Evolutionary conservation across 228 moss, liverwort and hornwort species (phyloP), one percentile per base, ranked within the genome.

Genomic region (Sphagnum magellanicum): DNA sequence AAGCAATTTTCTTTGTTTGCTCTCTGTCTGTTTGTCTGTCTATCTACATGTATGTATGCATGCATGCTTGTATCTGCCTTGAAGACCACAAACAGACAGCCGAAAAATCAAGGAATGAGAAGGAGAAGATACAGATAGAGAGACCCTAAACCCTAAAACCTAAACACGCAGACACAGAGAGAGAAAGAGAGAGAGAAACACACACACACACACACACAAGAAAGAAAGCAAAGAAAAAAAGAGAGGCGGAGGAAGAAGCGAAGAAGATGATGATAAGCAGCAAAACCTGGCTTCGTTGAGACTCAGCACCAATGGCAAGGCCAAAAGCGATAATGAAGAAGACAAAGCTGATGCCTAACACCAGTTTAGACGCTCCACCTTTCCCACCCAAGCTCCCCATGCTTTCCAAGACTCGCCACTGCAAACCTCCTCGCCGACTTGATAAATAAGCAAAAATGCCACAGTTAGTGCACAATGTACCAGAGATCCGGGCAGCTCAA

Each of bases 281-380:
- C n/a, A 74, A 71, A 5, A 83, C 83, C 80, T 67, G 71, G 72
- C 83, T 83, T 14, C 83, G 79, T 16, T 74, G 74, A 32, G 74
- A 67, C 80, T 74, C 66, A 17, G 83, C 83, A 49, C 74, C 83
- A 16, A 79, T 9, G 10, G 83, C 79, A 12, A 83, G 83, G 46
- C 83, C 83, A 50, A 83, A 79, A 0, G 83, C 83, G 12, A 77
- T 79, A 8, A 83, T 67, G 68, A 79, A 76, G 57, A 83, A 63
- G 10, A 83, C 50, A 51, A 79, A 70, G 1, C 53, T 67, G 15
- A 67, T 17, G 10, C 50, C 17, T 0, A 77, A 48, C 53, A 83
- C 79, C 11, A 83, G 0, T 79, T 79, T 79, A 47, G 83, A 83
- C 52, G 69, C 71, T 5, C 72, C 61, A 48, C 48, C 63, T 78